A percentile compares a stretch with the other conserved stretches of the same genome.
Evolutionary conservation across 108 stramenopile genomes (phyloP).

Genomic region (Discostella stelligeroides): DNA sequence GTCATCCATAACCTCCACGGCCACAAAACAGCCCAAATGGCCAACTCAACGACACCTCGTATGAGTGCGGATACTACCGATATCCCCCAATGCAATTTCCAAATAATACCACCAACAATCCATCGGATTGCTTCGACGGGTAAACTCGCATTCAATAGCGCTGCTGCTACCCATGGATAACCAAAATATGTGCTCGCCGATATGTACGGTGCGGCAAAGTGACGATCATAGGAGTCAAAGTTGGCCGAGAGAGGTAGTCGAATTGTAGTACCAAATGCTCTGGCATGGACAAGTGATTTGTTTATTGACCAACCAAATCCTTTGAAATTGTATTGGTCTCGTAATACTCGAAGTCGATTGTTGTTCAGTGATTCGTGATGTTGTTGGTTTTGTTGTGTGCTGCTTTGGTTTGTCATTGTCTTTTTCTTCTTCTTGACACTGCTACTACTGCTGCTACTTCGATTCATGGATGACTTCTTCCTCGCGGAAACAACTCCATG

Average conservation of each 20-base stretch:
- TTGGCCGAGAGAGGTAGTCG: slow-evolving; percentile 67
- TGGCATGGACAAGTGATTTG: slow-evolving; percentile 63
- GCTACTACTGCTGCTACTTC: neutral
- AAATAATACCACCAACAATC: slow-evolving; percentile 41
- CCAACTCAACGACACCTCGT: slow-evolving; percentile 18
- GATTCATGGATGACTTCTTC: slow-evolving; percentile 4
- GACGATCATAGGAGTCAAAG: slow-evolving; percentile 65
- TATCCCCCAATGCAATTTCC: slow-evolving; percentile 33
- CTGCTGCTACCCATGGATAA: slow-evolving; percentile 63
- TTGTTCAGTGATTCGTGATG: neutral
- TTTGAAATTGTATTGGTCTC: slow-evolving; percentile 75
- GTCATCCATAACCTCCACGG: slow-evolving; percentile 28
- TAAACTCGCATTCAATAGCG: slow-evolving; percentile 59
- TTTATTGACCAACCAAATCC: slow-evolving; percentile 68
- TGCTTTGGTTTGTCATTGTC: neutral
- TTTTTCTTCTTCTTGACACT: slow-evolving; percentile 6
- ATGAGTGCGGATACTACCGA: slow-evolving; percentile 34
- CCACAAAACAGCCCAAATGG: slow-evolving; percentile 17
- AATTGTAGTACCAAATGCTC: slow-evolving; percentile 59
- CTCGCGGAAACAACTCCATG: neutral
- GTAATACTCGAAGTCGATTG: slow-evolving; percentile 22
- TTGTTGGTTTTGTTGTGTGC: slow-evolving; percentile 5
- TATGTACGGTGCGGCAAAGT: slow-evolving; percentile 57
- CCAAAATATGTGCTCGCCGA: slow-evolving; percentile 55
- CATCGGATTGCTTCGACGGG: slow-evolving; percentile 67